These are phyloP conservation scores for Macadamia integrifolia DNA, from an alignment of 164 flowering plant genomes.

Conservation along the genomic window DNA sequence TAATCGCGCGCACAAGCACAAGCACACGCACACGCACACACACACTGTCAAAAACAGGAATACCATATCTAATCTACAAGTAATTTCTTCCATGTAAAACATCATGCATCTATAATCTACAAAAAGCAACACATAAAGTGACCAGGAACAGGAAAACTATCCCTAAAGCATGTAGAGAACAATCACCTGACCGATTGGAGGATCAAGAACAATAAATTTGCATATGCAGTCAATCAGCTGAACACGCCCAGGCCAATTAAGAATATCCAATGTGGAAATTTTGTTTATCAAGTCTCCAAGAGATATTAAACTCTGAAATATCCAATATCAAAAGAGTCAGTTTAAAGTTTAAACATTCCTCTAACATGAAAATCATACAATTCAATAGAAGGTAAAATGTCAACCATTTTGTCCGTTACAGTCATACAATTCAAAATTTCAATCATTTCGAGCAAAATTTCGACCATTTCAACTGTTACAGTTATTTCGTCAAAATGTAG, in stretches of 20 bases:
- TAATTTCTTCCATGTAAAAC: neutral
- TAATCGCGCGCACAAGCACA: neutral
- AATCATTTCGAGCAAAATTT: too few species aligned
- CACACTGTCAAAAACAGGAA: too few species aligned
- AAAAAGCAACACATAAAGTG: neutral
- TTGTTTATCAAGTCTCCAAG: constrained; percentile 63
- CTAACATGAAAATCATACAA: neutral
- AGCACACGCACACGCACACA: too few species aligned
- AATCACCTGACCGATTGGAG: constrained; percentile 75
- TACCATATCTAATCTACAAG: too few species aligned
- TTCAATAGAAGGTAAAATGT: too few species aligned
- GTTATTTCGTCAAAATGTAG: too few species aligned
- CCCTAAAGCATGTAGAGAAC: neutral
- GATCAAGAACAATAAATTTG: constrained; percentile 51
- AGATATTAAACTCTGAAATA: constrained; percentile 45
- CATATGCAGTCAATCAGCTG: constrained; percentile 80
- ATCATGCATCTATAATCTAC: neutral
- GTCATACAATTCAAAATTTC: too few species aligned
- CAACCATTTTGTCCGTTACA: too few species aligned
- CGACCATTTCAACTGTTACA: too few species aligned
- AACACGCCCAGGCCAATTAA: constrained; percentile 79
- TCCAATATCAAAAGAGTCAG: constrained; percentile 1
- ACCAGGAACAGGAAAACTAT: too few species aligned
- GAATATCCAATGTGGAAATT: constrained; percentile 42
- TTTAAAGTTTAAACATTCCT: too few species aligned